Evolutionary conservation across 2,329 filamentous ascomycete species (phyloP).

Genomic region (Colletotrichum echinochloae): DNA sequence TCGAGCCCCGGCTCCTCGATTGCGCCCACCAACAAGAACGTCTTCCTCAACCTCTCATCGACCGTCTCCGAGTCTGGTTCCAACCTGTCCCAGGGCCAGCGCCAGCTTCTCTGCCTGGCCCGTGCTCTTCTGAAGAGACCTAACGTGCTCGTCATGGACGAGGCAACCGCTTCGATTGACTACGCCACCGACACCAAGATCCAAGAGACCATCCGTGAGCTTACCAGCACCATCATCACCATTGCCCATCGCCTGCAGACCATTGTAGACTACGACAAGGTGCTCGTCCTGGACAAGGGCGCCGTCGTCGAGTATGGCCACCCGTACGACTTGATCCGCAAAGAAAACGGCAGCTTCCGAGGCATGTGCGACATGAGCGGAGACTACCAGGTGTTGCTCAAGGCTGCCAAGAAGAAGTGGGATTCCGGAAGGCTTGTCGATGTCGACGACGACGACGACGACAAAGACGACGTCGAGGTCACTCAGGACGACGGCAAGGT

Average conservation of each 20-base stretch:
- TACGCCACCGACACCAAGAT: conserved; percentile 97
- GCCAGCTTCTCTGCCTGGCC: conserved; percentile 93
- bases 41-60: conserved; percentile 89
- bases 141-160: conserved; percentile 98
- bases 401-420: conserved; percentile 68
- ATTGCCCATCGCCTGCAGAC: conserved; percentile 97
- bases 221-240: conserved; percentile 93
- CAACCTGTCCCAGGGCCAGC: conserved; percentile 95
- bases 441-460: conserved; percentile 41
- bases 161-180: conserved; percentile 97
- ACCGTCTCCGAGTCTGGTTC: conserved; percentile 89
- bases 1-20: conserved; percentile 42
- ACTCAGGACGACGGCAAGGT: conserved; percentile 6
- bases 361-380: conserved; percentile 76
- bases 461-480: conserved; percentile 19
- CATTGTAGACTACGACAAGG: conserved; percentile 98
- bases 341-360: conserved; percentile 72
- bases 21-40: conserved; percentile 85
- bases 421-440: conserved; percentile 54
- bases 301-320: conserved; percentile 90
- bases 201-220: conserved; percentile 93
- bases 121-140: conserved; percentile 92
- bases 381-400: conserved; percentile 63
- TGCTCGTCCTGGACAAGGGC: conserved; percentile 92
- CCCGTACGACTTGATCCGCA: conserved; percentile 83